Evolutionary conservation across 2,329 filamentous ascomycete species (phyloP).

Genomic region (Ophiosphaerella narmari): DNA sequence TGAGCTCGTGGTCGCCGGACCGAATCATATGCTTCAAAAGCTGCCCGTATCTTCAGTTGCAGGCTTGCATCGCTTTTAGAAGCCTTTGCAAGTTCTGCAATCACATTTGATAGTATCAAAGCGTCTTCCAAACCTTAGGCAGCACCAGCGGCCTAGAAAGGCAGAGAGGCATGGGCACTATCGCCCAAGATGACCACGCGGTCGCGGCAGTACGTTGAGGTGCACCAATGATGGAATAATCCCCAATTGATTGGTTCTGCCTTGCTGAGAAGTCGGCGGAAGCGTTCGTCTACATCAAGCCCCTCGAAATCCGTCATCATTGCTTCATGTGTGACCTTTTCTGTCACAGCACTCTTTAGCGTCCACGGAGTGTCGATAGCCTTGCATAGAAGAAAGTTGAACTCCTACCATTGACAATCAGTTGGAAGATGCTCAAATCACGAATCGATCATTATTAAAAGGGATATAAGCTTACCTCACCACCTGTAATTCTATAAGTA

Average conservation of each 20-base stretch:
- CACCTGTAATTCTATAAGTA: slow-evolving; percentile 1
- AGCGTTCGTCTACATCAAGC: slow-evolving; percentile 8
- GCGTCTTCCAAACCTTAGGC: slow-evolving; percentile 32
- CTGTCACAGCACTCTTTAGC: slow-evolving; percentile 2
- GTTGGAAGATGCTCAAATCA: too few species aligned
- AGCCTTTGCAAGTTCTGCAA: slow-evolving; percentile 4
- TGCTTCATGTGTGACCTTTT: slow-evolving; percentile 14
- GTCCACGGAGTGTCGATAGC: neutral
- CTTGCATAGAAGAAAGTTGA: neutral
- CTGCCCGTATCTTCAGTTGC: slow-evolving; percentile 1
- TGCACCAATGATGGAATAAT: slow-evolving; percentile 24
- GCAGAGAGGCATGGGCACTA: slow-evolving; percentile 25
- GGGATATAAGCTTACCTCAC: neutral
- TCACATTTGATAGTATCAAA: slow-evolving; percentile 23
- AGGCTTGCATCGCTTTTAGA: neutral
- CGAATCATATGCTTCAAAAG: slow-evolving; percentile 24
- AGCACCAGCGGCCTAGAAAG: slow-evolving; percentile 30
- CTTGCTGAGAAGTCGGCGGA: slow-evolving; percentile 14
- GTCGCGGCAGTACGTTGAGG: slow-evolving; percentile 21
- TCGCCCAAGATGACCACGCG: slow-evolving; percentile 29
- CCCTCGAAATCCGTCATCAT: slow-evolving; percentile 26
- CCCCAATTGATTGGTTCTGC: slow-evolving; percentile 23
- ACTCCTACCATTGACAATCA: neutral
- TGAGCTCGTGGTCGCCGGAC: slow-evolving; percentile 24
- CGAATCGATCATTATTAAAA: too few species aligned